Evolutionary conservation across 345 rosid genomes (phyloP).

Genomic region (Hibiscus tridactylites): DNA sequence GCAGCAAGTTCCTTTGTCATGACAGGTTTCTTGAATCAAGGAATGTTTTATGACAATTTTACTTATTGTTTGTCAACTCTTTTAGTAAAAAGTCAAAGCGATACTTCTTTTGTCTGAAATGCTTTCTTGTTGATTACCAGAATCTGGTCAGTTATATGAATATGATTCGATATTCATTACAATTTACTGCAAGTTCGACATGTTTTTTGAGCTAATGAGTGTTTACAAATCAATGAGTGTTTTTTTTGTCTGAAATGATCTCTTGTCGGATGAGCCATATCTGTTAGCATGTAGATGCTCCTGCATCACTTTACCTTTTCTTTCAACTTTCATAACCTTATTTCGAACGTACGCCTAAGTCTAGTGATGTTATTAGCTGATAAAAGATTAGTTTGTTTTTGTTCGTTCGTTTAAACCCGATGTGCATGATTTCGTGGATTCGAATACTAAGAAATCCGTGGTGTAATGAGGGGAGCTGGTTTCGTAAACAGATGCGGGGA

Average conservation of each 20-base stretch:
- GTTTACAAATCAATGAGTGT: background rate
- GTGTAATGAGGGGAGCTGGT: background rate
- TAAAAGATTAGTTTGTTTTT: background rate
- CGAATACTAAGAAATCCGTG: background rate
- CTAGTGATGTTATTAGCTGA: background rate
- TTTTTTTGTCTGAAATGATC: background rate
- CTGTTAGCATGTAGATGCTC: background rate
- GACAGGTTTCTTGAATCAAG: slow-evolving; percentile 6
- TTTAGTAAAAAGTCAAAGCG: background rate
- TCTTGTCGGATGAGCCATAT: background rate
- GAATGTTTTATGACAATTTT: background rate
- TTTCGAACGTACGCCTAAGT: background rate
- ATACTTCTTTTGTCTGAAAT: background rate
- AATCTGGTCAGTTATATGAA: background rate
- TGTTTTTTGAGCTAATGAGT: background rate
- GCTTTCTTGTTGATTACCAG: background rate
- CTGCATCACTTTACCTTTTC: background rate
- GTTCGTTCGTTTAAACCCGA: background rate
- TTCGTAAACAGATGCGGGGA: slow-evolving; percentile 44
- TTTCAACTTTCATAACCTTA: background rate
- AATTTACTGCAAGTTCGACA: background rate
- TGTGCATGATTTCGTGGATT: background rate
- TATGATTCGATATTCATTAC: background rate
- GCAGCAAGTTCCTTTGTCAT: background rate
- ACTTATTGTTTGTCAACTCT: background rate